Evolutionary conservation across 2,329 filamentous ascomycete species (phyloP).

Genomic region (Colletotrichum simmondsii): DNA sequence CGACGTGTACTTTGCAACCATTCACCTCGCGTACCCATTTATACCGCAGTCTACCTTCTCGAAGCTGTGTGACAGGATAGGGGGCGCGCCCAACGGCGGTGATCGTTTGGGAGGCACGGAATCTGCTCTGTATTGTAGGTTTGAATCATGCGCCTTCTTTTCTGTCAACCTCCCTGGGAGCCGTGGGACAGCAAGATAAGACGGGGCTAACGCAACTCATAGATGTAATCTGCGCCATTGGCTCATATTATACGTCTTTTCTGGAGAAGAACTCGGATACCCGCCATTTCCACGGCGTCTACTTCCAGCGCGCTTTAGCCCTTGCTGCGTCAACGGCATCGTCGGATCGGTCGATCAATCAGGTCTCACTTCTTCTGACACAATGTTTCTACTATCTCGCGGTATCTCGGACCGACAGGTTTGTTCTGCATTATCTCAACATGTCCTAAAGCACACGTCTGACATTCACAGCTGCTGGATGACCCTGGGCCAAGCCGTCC

Average conservation of each 20-base stretch:
- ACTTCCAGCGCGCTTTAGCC: slow-evolving; percentile 40
- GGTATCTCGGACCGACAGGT: not conserved
- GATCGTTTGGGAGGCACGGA: not conserved
- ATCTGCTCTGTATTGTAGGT: not conserved
- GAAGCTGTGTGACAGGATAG: not conserved
- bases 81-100: not conserved
- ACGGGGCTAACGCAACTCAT: not conserved
- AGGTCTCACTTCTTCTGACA: not conserved
- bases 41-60: not conserved
- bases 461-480: not conserved
- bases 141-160: not conserved
- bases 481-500: not conserved
- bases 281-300: slow-evolving; percentile 36
- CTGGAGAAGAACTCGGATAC: slow-evolving; percentile 31
- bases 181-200: not conserved
- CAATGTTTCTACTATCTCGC: not conserved
- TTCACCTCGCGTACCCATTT: not conserved
- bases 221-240: slow-evolving; percentile 42
- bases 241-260: slow-evolving; percentile 44
- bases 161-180: not conserved
- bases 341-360: not conserved
- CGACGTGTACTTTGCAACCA: not conserved
- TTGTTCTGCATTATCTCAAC: not conserved
- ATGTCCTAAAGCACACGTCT: not conserved
- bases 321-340: slow-evolving; percentile 10